Evolutionary conservation across 1,284 basidiomycete species (phyloP), one percentile per base, ranked within the genome.

Genomic region (Somion occarium): DNA sequence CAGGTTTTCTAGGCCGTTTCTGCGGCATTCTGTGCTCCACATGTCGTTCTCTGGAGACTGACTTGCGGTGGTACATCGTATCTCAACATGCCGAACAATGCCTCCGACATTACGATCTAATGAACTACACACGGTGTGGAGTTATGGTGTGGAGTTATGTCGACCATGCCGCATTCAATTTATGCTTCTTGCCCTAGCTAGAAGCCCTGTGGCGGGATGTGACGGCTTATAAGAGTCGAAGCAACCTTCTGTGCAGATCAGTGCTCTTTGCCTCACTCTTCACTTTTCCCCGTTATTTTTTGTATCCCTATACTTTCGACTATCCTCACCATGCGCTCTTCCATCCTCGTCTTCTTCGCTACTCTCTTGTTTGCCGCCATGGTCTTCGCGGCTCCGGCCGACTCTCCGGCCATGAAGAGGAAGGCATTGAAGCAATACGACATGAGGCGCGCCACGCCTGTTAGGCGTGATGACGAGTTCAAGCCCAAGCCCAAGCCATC

Each of bases 351-450:
- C 27, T 38, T 60, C 53, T 48, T 60, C 38, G 26, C 64, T 30
- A 38, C 66, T 45, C 49, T 64, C 26, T 49, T 47, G 27, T 50
- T 58, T 46, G 60, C 62, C 43, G 58, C 56, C 37, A 54, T 18
- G 9, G 53, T 65, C 9, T 48, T 57, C 27, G 56, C 63, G 38
- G 47, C 48, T 20, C 64, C 44, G 15, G 25, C 27, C 44, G 42
- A 43, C 24, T 15, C 39, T 41, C 23, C 25, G 15, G 3, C 44
- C 24, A 13, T 46, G 12, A 24, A 23, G 44, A 46, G 25, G 44
- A 46, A 59, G 51, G 50, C 51, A n/a, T 60, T 69, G 44, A 73
- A 70, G 58, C 71, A 73, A 61, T 65, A 61, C 56, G 60, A 66
- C 53, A 57, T 65, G 46, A 64, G 61, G 58, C 66, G 69, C 44